Evolutionary conservation across 805 yeast genomes (phyloP).

Genomic region (Saccharomycopsis fodiens): DNA sequence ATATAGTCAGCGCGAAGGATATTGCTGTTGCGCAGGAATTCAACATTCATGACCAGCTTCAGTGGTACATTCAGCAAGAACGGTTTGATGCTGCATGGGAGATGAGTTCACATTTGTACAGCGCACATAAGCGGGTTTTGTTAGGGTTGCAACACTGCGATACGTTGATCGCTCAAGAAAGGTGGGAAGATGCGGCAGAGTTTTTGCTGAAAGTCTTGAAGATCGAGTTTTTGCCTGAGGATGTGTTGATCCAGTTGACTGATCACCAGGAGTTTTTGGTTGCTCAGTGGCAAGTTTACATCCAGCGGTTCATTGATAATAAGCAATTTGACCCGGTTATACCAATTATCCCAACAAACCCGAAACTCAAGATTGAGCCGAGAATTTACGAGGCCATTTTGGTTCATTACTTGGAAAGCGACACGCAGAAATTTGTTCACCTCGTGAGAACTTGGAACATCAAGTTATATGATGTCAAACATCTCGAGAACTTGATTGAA

Average conservation of each 20-base stretch:
- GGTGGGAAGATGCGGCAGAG: conserved; percentile 51
- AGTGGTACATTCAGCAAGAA: conserved; percentile 59
- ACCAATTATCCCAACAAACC: conserved; percentile 45
- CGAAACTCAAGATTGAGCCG: conserved; percentile 30
- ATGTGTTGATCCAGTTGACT: conserved; percentile 16
- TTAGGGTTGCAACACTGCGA: conserved; percentile 52
- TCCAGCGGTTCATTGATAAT: conserved; percentile 42
- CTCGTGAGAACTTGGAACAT: conserved; percentile 53
- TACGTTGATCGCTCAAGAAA: conserved; percentile 27
- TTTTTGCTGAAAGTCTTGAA: conserved; percentile 38
- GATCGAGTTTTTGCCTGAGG: conserved; percentile 22
- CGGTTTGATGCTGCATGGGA: conserved; percentile 69
- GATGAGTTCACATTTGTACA: conserved; percentile 53
- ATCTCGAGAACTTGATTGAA: conserved; percentile 40
- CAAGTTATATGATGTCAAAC: conserved; percentile 39
- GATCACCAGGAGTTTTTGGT: conserved; percentile 22
- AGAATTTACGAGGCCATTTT: conserved; percentile 42
- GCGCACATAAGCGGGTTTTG: conserved; percentile 41
- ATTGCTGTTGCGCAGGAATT: conserved; percentile 69
- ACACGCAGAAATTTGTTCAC: conserved; percentile 32
- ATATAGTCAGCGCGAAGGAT: conserved; percentile 72
- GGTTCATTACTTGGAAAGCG: conserved; percentile 34
- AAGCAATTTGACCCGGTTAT: conserved; percentile 42
- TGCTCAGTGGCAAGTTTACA: conserved; percentile 61
- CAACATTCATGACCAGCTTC: conserved; percentile 58